These are phyloP conservation scores for Zygosaccharomyces siamensis DNA, from an alignment of 805 yeast genomes.

Conservation along the genomic window DNA sequence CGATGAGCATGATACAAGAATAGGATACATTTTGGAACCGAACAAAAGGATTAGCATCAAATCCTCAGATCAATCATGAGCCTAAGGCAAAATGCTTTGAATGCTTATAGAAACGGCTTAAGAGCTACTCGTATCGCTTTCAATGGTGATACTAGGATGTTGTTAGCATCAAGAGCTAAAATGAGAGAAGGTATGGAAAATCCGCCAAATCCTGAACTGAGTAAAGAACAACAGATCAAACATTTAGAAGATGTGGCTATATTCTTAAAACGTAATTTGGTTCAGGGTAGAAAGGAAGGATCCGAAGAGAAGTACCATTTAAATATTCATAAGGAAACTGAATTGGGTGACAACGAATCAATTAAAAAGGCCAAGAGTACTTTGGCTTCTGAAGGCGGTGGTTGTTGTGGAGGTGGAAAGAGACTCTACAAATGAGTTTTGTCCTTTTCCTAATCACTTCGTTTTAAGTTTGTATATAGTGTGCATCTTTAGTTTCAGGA, in stretches of 20 bases:
- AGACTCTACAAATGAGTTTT: constrained; percentile 10
- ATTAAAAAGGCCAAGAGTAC: constrained; percentile 49
- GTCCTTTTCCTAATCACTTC: background rate
- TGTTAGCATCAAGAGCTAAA: constrained; percentile 55
- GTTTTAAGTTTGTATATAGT: constrained; percentile 3
- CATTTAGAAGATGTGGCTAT: constrained; percentile 65
- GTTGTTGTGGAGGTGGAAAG: constrained; percentile 50
- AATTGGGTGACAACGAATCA: constrained; percentile 85
- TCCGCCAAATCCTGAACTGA: constrained; percentile 46
- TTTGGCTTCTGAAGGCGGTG: constrained; percentile 48
- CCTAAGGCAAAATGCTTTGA: constrained; percentile 30
- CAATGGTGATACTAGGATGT: constrained; percentile 39
- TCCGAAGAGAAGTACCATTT: constrained; percentile 36
- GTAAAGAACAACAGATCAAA: constrained; percentile 46
- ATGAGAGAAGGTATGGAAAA: constrained; percentile 47
- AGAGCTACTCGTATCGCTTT: constrained; percentile 65
- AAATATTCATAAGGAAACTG: constrained; percentile 76
- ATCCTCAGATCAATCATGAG: constrained; percentile 4
- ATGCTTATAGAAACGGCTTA: constrained; percentile 62
- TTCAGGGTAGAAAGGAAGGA: constrained; percentile 61
- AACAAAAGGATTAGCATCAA: background rate
- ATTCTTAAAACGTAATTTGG: constrained; percentile 71
- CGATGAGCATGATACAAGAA: background rate
- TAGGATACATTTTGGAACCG: background rate
- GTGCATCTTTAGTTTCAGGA: background rate